Evolutionary conservation across 208 protist species (phyloP).

Genomic region (Acanthamoeba healyi): DNA sequence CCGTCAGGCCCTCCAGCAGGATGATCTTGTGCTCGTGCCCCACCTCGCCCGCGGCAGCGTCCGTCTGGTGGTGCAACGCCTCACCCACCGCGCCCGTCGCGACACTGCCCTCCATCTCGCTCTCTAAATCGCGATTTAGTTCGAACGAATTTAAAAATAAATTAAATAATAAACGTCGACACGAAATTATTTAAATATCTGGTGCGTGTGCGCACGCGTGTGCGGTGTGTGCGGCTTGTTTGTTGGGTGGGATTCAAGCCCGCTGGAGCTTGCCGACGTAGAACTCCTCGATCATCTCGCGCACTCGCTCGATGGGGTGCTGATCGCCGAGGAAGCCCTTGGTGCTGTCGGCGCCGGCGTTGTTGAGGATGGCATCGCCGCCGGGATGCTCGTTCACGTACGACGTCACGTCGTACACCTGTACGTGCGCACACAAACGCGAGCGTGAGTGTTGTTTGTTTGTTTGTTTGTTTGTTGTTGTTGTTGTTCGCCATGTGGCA

Average conservation of each 20-base stretch:
- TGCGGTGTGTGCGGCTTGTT: too few species aligned
- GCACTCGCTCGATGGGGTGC: conserved; percentile 47
- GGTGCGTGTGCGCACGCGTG: too few species aligned
- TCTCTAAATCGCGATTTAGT: background rate
- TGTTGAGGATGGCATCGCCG: conserved; percentile 37
- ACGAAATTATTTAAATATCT: too few species aligned
- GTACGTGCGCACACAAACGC: too few species aligned
- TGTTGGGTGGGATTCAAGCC: background rate
- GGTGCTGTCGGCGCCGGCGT: conserved; percentile 29
- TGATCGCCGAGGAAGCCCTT: conserved; percentile 53
- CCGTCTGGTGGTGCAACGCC: background rate
- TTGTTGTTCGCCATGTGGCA: background rate
- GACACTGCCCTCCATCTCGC: background rate
- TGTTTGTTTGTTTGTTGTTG: too few species aligned
- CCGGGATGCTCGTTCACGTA: conserved; percentile 71
- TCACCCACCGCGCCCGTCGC: background rate
- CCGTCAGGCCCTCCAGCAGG: background rate
- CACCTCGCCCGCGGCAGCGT: too few species aligned
- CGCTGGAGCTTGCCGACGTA: background rate
- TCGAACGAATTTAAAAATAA: background rate
- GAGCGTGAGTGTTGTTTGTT: too few species aligned
- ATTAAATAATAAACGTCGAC: background rate
- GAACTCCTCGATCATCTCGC: conserved; percentile 63
- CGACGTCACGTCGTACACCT: conserved; percentile 69
- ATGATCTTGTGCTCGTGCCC: conserved; percentile 3